Evolutionary conservation across 768 basidiomycete species (phyloP), one percentile per base, ranked within the genome.

Genomic region (Podaxis mareebaensis): DNA sequence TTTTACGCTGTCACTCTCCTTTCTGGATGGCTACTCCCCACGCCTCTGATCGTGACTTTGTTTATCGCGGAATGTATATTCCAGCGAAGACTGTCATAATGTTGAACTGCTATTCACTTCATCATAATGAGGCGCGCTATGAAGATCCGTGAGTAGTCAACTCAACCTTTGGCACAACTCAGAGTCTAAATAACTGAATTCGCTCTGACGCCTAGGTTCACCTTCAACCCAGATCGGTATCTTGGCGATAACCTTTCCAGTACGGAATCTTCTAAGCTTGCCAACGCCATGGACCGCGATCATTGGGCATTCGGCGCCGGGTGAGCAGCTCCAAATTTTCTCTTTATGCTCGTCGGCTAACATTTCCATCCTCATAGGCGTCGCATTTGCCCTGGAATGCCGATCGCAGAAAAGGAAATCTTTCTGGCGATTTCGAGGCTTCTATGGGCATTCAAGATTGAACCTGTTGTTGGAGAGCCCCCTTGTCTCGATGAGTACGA

Each of bases 251-350:
- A 59, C 1, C 69, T 72, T 22, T 67, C 68, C 30, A 74, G 73
- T 39, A 71, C 75, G 1, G 80, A 83, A 60, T 81, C 79, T 4
- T 77, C 79, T 12, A 79, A 80, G 39, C 68, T 77, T 17, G 59
- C 74, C 0, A 71, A 82, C 60, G 71, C 77, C 12, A 73, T 72
- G 65, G 71, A 82, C 55, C 76, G 81, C 30, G 81, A 83, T 66
- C 79, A 83, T 61, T 83, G 81, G 81, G 74, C 75, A 60, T 83
- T 81, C 62, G 81, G 81, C 6, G 79, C 73, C 0, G 81, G 81
- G 81, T 83, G 65, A 7, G 74, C 68, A 22, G n/a, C 20, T n/a
- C 26, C 24, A 26, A 24, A 26, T 33, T 11, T 53, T 8, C 13
- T 4, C 13, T 15, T 44, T 44, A 10, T 33, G 33, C 33, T 33